Evolutionary conservation across 108 stramenopile genomes (phyloP).

Genomic region (Skeletonema costatum): DNA sequence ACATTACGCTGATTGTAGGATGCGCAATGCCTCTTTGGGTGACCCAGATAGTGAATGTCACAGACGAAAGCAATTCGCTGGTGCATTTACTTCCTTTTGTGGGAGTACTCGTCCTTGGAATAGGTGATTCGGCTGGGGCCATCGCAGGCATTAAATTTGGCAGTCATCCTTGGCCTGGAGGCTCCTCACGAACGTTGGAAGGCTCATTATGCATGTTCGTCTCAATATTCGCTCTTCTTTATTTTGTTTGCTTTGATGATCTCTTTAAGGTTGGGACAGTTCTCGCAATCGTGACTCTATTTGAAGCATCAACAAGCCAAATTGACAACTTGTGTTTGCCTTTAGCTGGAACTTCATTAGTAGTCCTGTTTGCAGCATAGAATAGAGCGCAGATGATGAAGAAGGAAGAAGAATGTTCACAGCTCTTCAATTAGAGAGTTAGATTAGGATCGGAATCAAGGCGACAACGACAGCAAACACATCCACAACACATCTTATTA

Average conservation of each 20-base stretch:
- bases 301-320: conserved; percentile 81
- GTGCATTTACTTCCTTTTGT: conserved; percentile 44
- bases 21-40: conserved; percentile 81
- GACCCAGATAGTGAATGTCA: conserved; percentile 14
- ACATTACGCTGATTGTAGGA: conserved; percentile 74
- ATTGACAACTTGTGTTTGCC: conserved; percentile 87
- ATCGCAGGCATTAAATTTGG: conserved; percentile 53
- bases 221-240: conserved; percentile 50
- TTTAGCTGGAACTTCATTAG: conserved; percentile 53
- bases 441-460: too few species aligned
- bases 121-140: conserved; percentile 83
- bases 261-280: background rate
- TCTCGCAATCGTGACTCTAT: conserved; percentile 46
- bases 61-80: background rate
- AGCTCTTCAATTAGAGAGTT: too few species aligned
- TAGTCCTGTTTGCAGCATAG: background rate
- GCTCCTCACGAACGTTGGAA: conserved; percentile 68
- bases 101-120: conserved; percentile 71
- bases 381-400: background rate
- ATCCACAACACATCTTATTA: too few species aligned
- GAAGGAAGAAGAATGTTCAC: too few species aligned
- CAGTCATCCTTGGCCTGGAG: conserved; percentile 51
- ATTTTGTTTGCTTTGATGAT: background rate
- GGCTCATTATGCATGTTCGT: conserved; percentile 79
- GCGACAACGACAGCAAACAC: too few species aligned